These are phyloP conservation scores for Lachancea sp. DNA, from an alignment of 805 yeast species.

Conservation along the genomic window DNA sequence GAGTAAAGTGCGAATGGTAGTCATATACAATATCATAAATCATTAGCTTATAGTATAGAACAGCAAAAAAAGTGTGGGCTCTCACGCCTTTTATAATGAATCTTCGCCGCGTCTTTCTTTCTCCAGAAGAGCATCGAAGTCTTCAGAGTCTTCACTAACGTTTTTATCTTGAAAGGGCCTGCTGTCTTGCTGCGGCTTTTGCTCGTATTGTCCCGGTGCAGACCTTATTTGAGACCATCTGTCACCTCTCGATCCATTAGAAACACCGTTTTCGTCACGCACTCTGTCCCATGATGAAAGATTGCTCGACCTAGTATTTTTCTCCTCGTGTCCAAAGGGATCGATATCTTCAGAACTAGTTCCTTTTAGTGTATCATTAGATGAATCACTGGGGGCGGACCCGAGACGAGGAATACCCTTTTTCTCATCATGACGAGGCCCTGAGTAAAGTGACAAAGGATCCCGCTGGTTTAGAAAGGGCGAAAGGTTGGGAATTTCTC, in stretches of 20 bases:
- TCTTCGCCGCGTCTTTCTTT: conserved; percentile 14
- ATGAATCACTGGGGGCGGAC: not conserved
- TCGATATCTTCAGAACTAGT: too few species aligned
- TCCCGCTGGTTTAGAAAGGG: conserved; percentile 34
- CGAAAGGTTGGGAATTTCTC: conserved; percentile 9
- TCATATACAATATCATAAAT: conserved; percentile 7
- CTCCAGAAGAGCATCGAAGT: conserved; percentile 16
- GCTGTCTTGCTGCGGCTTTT: too few species aligned
- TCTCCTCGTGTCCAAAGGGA: not conserved
- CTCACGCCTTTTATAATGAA: not conserved
- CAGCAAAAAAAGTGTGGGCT: not conserved
- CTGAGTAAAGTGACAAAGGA: conserved; percentile 35
- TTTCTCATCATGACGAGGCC: conserved; percentile 19
- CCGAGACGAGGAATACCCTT: conserved; percentile 14
- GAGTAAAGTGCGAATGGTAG: not conserved
- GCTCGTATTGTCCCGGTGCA: not conserved
- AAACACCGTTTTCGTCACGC: conserved; percentile 26
- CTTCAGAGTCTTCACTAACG: conserved; percentile 5
- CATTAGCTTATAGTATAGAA: conserved; percentile 1
- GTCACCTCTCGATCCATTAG: not conserved
- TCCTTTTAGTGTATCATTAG: too few species aligned
- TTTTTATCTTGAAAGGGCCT: not conserved
- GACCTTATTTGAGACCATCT: conserved; percentile 5
- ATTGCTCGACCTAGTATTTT: not conserved
- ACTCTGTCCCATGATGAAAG: conserved; percentile 36